Evolutionary conservation across 1,139 yeast genomes (phyloP).

Genomic region (Barnettozyma hawaiiensis): DNA sequence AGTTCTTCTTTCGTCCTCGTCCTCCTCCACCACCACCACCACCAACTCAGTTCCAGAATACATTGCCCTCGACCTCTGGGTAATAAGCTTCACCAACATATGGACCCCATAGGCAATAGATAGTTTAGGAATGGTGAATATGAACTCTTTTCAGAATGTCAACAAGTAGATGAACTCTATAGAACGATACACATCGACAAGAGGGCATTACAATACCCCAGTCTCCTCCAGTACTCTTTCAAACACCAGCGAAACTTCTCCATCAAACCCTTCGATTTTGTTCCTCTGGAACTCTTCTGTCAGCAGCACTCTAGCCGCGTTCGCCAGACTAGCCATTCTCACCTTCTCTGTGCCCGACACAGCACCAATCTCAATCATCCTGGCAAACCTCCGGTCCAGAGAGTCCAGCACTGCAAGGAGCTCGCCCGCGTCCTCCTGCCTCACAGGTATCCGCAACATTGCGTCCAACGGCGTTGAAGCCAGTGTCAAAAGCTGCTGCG

Average conservation of each 20-base stretch:
- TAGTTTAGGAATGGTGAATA: no score
- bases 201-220: neutral
- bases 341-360: conserved; percentile 3
- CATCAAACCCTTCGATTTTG: neutral
- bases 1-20: neutral
- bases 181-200: no score
- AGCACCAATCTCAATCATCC: conserved; percentile 14
- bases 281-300: neutral
- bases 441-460: conserved; percentile 5
- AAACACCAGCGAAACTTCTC: neutral
- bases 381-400: conserved; percentile 18
- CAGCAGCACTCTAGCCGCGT: neutral
- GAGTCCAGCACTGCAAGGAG: conserved; percentile 15
- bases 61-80: neutral
- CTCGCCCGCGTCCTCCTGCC: conserved; percentile 12
- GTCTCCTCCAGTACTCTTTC: neutral
- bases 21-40: neutral
- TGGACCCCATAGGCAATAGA: no score
- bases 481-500: conserved; percentile 21
- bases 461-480: conserved; percentile 13
- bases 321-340: conserved; percentile 1
- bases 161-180: no score
- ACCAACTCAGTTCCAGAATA: neutral
- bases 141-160: no score
- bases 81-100: neutral